Evolutionary conservation across 1,284 basidiomycete genomes (phyloP).

Genomic region (Apiotrichum gamsii): DNA sequence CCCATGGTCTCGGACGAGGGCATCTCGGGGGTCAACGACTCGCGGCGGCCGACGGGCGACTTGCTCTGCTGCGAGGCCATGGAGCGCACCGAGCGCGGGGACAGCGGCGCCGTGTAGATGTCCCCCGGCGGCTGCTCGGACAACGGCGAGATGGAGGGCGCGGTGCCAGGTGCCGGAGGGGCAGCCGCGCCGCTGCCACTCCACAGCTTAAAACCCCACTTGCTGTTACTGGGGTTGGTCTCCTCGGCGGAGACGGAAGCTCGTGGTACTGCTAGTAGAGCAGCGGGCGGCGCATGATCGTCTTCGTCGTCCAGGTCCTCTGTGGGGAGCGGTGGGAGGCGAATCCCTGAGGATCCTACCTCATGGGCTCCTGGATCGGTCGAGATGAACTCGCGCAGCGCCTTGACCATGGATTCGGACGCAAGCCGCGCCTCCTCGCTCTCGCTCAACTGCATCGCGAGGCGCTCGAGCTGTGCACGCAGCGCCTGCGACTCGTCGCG

Average conservation of each 20-base stretch:
- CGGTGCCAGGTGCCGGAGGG: neutral
- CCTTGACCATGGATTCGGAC: slow-evolving; percentile 74
- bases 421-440: slow-evolving; percentile 76
- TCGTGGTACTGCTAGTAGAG: no score
- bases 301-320: slow-evolving; percentile 49
- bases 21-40: no score
- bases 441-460: slow-evolving; percentile 62
- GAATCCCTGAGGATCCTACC: slow-evolving; percentile 2
- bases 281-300: no score
- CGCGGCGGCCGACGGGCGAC: no score
- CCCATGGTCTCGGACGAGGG: neutral
- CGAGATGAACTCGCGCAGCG: slow-evolving; percentile 75
- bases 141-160: neutral
- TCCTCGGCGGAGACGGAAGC: neutral
- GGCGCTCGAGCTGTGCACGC: slow-evolving; percentile 56
- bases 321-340: slow-evolving; percentile 56
- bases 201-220: neutral
- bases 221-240: neutral
- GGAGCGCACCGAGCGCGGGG: no score
- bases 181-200: neutral
- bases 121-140: neutral
- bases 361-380: slow-evolving; percentile 17
- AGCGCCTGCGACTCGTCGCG: slow-evolving; percentile 38
- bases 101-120: neutral
- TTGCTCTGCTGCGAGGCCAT: no score